These are phyloP conservation scores for Phytopythium helicoides DNA, from an alignment of 352 stramenopile species.

Conservation along the genomic window DNA sequence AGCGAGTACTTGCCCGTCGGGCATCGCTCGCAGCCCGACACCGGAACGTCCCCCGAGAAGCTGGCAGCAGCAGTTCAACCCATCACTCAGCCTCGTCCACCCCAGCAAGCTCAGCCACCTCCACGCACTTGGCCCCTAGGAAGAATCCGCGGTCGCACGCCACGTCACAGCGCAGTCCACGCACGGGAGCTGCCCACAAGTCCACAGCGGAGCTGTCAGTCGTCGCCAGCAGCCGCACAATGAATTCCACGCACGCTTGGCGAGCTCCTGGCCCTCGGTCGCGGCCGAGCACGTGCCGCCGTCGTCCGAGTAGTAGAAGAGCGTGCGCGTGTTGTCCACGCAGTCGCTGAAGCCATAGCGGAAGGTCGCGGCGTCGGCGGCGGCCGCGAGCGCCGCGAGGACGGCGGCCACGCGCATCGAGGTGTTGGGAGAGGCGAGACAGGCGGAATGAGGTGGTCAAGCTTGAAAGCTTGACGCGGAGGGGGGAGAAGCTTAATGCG, in stretches of 20 bases:
- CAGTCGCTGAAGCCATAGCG: constrained; percentile 81
- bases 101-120: background rate
- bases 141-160: constrained; percentile 68
- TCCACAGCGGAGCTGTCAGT: background rate
- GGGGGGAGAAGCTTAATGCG: too few species aligned
- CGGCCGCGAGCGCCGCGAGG: too few species aligned
- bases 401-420: too few species aligned
- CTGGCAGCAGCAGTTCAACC: constrained; percentile 20
- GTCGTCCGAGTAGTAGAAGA: constrained; percentile 72
- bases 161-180: constrained; percentile 66
- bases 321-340: constrained; percentile 66
- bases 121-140: constrained; percentile 72
- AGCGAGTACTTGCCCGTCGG: constrained; percentile 74
- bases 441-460: too few species aligned
- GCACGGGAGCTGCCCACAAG: constrained; percentile 46
- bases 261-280: constrained; percentile 27
- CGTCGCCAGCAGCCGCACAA: background rate
- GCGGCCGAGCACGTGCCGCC: constrained; percentile 44
- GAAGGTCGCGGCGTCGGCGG: too few species aligned
- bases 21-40: constrained; percentile 74
- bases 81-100: too few species aligned
- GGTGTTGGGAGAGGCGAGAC: too few species aligned
- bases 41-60: constrained; percentile 49
- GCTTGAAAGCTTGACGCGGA: too few species aligned
- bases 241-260: constrained; percentile 36